Evolutionary conservation across 106 monocot genomes (phyloP), one percentile per base, ranked within the genome.

Genomic region (Dendrobium chrysotoxum): DNA sequence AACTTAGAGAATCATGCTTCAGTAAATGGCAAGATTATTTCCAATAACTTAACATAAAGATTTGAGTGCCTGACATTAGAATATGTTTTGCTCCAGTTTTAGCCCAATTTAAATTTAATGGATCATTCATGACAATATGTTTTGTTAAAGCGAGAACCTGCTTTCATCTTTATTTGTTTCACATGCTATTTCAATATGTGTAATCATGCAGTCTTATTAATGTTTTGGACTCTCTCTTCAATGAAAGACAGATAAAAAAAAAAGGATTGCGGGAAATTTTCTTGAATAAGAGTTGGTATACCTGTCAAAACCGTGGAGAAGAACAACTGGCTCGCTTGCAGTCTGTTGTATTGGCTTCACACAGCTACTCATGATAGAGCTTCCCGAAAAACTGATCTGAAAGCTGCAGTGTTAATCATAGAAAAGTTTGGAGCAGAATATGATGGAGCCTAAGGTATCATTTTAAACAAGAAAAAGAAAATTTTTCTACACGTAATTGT

Each of bases 251-350:
- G 15, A n/a, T 12, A 28, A 71, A 31, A 42, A 30, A 12, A 13
- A 41, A 41, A 7, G 5, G 21, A 75, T 40, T 0, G 28, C 0
- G 26, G 12, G 55, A 46, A n/a, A 35, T 35, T 35, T 46, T 50
- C 53, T 25, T 55, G 7, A 54, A 20, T 50, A 23, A 35, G 70
- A 35, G 18, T 4, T 71, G 6, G 4, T 30, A 21, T 80, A 91
- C 96, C 96, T 93, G 87, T 96, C 96, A 87, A 96, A 96, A 70
- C 96, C 85, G 83, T 96, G 96, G 28, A 96, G 96, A 25, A 96
- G 93, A 81, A 96, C 88, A 78, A 96, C 47, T 28, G 96, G 93
- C 18, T 90, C 83, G 26, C 67, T 78, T 58, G 45, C 81, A 26
- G 58, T 84, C 67, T 82, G 83, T 26, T 77, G 79, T 53, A 81